Evolutionary conservation across 2,329 filamentous ascomycete genomes (phyloP).

Genomic region (Geosmithia putterillii): DNA sequence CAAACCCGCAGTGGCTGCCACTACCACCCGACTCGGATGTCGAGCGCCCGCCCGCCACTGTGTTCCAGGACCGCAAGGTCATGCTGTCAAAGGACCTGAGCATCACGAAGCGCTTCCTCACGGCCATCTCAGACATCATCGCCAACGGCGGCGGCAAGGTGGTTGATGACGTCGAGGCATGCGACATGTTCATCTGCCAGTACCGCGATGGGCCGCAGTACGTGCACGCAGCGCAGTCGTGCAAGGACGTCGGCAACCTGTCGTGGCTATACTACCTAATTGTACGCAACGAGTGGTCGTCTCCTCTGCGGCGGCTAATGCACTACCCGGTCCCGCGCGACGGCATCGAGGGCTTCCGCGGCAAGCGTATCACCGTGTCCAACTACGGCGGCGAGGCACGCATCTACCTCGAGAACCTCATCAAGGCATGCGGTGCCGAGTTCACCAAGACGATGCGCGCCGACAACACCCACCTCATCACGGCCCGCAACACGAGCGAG

Average conservation of each 20-base stretch:
- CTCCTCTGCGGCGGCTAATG: slow-evolving; percentile 66
- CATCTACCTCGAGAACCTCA: slow-evolving; percentile 84
- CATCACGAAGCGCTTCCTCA: slow-evolving; percentile 39
- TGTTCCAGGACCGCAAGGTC: slow-evolving; percentile 68
- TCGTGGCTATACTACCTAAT: slow-evolving; percentile 92
- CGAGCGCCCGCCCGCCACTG: slow-evolving; percentile 44
- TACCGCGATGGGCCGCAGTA: slow-evolving; percentile 77
- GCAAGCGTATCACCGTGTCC: slow-evolving; percentile 73
- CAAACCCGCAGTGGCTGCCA: slow-evolving; percentile 29
- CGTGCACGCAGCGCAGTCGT: slow-evolving; percentile 57
- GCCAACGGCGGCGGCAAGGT: slow-evolving; percentile 57
- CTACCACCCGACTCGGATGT: slow-evolving; percentile 26
- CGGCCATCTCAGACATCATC: slow-evolving; percentile 61
- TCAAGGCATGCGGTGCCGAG: slow-evolving; percentile 69
- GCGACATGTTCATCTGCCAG: slow-evolving; percentile 77
- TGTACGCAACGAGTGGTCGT: slow-evolving; percentile 78
- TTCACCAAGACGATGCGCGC: slow-evolving; percentile 93
- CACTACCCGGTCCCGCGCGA: slow-evolving; percentile 77
- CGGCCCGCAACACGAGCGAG: slow-evolving; percentile 78
- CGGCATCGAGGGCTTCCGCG: slow-evolving; percentile 69
- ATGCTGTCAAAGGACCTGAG: slow-evolving; percentile 66
- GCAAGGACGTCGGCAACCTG: slow-evolving; percentile 81
- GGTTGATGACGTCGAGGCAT: slow-evolving; percentile 51
- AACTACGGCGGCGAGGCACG: slow-evolving; percentile 95
- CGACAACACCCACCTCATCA: slow-evolving; percentile 92